phyloP scores from a whole-genome alignment of 177 flowering plant species.

The Vitis hybrid region DNA sequence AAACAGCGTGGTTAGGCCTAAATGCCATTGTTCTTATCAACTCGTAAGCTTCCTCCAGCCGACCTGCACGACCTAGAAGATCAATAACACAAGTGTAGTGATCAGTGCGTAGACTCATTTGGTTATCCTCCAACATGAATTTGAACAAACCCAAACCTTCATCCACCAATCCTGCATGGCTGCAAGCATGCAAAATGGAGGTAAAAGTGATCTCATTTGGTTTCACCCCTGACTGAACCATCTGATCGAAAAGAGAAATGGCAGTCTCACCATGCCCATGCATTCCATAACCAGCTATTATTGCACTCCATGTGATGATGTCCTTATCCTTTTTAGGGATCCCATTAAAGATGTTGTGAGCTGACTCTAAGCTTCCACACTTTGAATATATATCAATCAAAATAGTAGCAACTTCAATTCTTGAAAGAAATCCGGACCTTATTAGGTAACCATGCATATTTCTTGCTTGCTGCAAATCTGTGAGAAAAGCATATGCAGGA shows the following conservation, averaged over 20 bases:
- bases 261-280: conserved; percentile 53
- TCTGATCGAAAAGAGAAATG: conserved; percentile 46
- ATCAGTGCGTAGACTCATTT: conserved; percentile 21
- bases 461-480: conserved; percentile 47
- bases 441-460: conserved; percentile 44
- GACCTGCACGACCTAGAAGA: conserved; percentile 64
- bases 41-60: conserved; percentile 49
- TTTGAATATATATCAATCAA: conserved; percentile 56
- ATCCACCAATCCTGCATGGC: conserved; percentile 66
- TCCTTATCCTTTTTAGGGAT: conserved; percentile 35
- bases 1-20: conserved; percentile 40
- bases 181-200: conserved; percentile 54
- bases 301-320: conserved; percentile 48
- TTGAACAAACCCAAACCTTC: conserved; percentile 52
- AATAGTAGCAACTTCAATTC: conserved; percentile 38
- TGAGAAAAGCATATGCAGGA: conserved; percentile 51
- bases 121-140: conserved; percentile 28
- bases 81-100: conserved; percentile 65
- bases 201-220: conserved; percentile 63
- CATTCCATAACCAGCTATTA: conserved; percentile 50
- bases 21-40: conserved; percentile 47
- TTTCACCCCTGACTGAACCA: conserved; percentile 47
- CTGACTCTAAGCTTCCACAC: conserved; percentile 48
- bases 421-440: conserved; percentile 46
- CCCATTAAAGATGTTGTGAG: conserved; percentile 39